Base-by-base conservation (phyloP, 2,329 filamentous ascomycete genomes). In the Epichloe hybrida region DNA sequence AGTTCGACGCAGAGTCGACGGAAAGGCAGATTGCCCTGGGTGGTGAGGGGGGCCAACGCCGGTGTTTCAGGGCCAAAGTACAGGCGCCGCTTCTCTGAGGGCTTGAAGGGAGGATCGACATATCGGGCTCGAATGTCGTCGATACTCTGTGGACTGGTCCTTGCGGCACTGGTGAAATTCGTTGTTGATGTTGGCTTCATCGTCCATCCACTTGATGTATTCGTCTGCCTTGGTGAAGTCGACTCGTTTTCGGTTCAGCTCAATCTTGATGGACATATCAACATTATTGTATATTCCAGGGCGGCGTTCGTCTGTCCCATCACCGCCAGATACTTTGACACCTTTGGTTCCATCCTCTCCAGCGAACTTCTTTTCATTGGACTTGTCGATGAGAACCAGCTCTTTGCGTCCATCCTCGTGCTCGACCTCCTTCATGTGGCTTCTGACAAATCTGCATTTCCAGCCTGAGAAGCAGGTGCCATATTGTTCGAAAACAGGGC, bases 11-110 rank as follows among this genome's bases (percentile, higher is more conserved):
- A 96, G 34, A 98, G 79, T 47, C 93, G 81, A 51, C 93, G 84
- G 72, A 95, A 98, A 1, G 93, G 93, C 46, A 97, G 75, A 61
- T 98, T 98, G 44, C 93, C 93, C 69, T 97, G 93, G 0, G 93
- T 98, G 1, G 93, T 98, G 46, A 98, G 75, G 37, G 93, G 93
- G 93, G 93, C 93, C n/a, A 98, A 73, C 11, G 90, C 81, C 0
- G 93, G 93, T 2, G 93, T 98, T 65, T 97, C 91, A 1, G 84
- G 81, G 5, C 90, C 90, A 66, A 97, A 97, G 69, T 98, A 97
- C 51, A 98, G 75, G 48, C 83, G 81, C 52, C 93, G 80, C 72
- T 98, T 98, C 70, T 98, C 93, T 0, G 91, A 96, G 2, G 93
- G 83, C 61, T 85, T 80, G 62, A 96, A 83, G 0, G 91, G 91